Base-by-base conservation (phyloP, 352 stramenopile species). In the Elongisporangium undulatum region DNA sequence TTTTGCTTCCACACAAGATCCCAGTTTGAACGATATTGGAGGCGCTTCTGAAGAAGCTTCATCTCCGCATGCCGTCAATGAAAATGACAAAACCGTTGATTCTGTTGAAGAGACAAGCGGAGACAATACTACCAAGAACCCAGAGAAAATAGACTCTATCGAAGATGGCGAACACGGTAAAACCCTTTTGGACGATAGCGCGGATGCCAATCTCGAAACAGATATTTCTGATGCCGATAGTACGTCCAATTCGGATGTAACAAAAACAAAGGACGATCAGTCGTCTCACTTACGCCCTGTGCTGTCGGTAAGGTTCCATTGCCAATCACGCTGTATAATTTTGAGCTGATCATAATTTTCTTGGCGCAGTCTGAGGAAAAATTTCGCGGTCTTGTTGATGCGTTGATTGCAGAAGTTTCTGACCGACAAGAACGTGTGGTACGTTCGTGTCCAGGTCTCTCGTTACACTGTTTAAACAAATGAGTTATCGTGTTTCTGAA, bases 321-420 rank as follows among this genome's bases (percentile, higher is more conserved):
- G n/a, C 13, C 49, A 53, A 22, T 17, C 1, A 53, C 19, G 21
- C 20, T 22, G 3, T 6, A 45, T 45, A 12, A 45, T 17, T 45
- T 45, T 45, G 34, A 17, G 12, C 34, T 45, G 34, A 45, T 17
- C 13, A 12, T 45, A 4, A 17, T 45, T 41, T 45, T 59, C 9
- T 34, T 49, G n/a, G 0, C 54, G 0, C 49, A 89, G 79, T 55
- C 68, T 9, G 78, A 87, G 61, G 66, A 84, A 49, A 81, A 81
- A 48, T 88, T 92, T 17, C 53, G 89, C 26, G 41, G 64, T 8
- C 64, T 90, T 13, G 62, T 92, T 22, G 72, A 92, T 23, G 64
- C 58, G 12, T 62, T 90, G 49, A 89, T 92, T 55, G 68, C 68
- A 1, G 76, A 89, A 56, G 70, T 92, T 0, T 82, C 76, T 2